A percentile compares a stretch with the other conserved stretches of the same genome.
These are phyloP conservation scores for Pyrenula aspistea DNA, from an alignment of 495 filamentous ascomycete species.

Conservation along the genomic window DNA sequence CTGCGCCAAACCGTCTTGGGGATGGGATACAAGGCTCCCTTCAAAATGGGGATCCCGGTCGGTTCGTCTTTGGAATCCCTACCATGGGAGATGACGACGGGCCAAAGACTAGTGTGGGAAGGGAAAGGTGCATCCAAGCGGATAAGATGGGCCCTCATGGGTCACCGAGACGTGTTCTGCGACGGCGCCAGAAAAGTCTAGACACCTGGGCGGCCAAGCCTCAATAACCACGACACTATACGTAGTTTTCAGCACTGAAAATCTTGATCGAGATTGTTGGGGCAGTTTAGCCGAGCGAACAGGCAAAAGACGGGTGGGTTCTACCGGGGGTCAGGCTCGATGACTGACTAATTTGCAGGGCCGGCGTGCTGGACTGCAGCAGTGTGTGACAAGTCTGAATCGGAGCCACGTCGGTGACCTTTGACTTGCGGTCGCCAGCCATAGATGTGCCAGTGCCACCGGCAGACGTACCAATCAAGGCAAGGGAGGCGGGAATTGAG, in stretches of 20 bases:
- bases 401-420: no score
- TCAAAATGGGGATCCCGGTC: neutral
- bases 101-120: neutral
- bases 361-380: no score
- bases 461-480: neutral
- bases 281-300: neutral
- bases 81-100: neutral
- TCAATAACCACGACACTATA: no score
- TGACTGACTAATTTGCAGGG: no score
- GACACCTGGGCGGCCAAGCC: neutral
- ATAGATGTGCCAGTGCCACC: no score
- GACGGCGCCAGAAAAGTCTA: neutral
- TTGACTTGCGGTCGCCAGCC: no score
- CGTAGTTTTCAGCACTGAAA: neutral
- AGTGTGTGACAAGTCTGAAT: no score
- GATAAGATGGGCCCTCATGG: neutral
- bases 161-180: neutral
- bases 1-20: neutral
- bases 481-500: neutral
- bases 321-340: no score
- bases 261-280: no score
- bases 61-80: neutral
- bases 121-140: neutral
- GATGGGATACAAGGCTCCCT: neutral
- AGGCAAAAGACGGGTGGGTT: no score